A percentile compares a stretch with the other conserved stretches of the same genome.
These are phyloP conservation scores for Pistacia vera DNA, from an alignment of 345 rosid genomes.

Conservation along the genomic window DNA sequence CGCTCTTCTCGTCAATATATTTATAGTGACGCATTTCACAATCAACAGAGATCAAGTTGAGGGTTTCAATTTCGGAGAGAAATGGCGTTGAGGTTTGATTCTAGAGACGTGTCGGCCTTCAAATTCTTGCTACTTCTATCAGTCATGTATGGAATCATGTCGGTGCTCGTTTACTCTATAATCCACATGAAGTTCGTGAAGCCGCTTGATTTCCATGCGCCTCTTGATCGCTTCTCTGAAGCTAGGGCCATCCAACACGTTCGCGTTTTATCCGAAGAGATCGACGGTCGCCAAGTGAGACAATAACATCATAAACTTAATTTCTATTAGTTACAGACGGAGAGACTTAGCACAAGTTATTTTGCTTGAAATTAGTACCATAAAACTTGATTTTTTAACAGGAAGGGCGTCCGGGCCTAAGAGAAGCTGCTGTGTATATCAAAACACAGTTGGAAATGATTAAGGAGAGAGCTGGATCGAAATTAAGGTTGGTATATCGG, in stretches of 20 bases:
- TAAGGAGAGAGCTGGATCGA: slow-evolving; percentile 79
- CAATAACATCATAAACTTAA: background rate
- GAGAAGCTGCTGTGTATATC: slow-evolving; percentile 81
- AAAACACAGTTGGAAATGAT: slow-evolving; percentile 64
- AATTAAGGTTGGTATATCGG: slow-evolving; percentile 46
- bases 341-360: background rate
- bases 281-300: slow-evolving; percentile 89
- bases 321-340: no score
- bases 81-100: slow-evolving; percentile 62
- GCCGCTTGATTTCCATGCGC: slow-evolving; percentile 78
- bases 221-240: slow-evolving; percentile 91
- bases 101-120: slow-evolving; percentile 67
- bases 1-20: no score
- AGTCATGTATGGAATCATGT: slow-evolving; percentile 64
- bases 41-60: background rate
- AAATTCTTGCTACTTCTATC: slow-evolving; percentile 55
- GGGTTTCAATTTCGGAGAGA: background rate
- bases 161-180: slow-evolving; percentile 53
- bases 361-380: background rate
- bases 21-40: background rate
- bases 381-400: slow-evolving; percentile 18
- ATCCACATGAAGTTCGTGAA: slow-evolving; percentile 62
- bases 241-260: slow-evolving; percentile 90
- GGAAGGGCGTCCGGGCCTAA: slow-evolving; percentile 92
- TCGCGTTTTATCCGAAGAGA: slow-evolving; percentile 68